A percentile compares a stretch with the other conserved stretches of the same genome.
These are phyloP conservation scores for Saksenaea vasiformis DNA, from an alignment of 371 early-diverging fungal species.

Conservation along the genomic window DNA sequence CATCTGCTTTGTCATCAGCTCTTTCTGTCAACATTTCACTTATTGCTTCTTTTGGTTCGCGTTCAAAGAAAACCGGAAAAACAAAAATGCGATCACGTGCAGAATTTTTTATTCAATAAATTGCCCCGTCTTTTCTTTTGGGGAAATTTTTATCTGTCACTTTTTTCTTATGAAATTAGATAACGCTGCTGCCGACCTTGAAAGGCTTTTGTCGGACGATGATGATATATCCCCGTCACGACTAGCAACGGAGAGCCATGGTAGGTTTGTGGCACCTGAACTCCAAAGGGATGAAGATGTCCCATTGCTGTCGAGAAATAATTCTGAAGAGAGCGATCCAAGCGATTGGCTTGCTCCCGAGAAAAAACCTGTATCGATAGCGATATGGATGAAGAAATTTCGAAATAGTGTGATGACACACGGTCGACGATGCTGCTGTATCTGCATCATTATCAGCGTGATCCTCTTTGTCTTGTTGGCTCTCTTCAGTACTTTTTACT, in stretches of 20 bases:
- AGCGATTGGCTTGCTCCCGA: neutral
- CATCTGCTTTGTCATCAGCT: too few relatives aligned
- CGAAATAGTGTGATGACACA: neutral
- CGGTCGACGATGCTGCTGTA: neutral
- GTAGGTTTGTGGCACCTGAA: neutral
- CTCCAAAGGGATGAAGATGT: neutral
- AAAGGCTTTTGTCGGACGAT: neutral
- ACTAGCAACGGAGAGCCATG: neutral
- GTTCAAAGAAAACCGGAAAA: too few relatives aligned
- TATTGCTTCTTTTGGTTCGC: too few relatives aligned
- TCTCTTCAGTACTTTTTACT: constrained; percentile 8
- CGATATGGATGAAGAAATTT: neutral
- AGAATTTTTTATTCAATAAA: too few relatives aligned
- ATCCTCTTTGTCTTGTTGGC: neutral
- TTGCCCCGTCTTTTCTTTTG: neutral
- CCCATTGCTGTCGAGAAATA: neutral
- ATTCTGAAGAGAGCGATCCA: neutral
- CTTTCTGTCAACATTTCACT: too few relatives aligned
- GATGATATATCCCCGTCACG: neutral
- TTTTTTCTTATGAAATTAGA: neutral
- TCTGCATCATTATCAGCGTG: neutral
- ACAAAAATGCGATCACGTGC: too few relatives aligned
- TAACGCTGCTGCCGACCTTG: neutral
- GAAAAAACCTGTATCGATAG: neutral
- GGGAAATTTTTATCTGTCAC: neutral